Base-by-base conservation (phyloP, 176 grass and related monocot species). In the Musa acuminata region DNA sequence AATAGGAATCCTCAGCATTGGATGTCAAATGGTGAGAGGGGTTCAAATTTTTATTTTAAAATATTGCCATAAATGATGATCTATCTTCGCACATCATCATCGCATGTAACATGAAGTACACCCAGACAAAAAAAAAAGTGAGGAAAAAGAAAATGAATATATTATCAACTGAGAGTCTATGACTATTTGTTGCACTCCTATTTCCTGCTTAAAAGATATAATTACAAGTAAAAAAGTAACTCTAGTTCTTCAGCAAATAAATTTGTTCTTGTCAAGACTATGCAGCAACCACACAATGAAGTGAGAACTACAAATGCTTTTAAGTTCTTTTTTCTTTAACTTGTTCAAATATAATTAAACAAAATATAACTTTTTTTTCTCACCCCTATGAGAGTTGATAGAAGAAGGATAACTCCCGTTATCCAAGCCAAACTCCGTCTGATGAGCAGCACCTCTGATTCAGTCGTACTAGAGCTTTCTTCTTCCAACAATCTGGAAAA, bases 371-470 rank as follows among this genome's bases (percentile, higher is more conserved):
- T 55, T 13, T 64, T 48, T 65, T 58, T 72, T 52, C 88, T 93
- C 74, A 99, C 95, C 95, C 95, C 95, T 8, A 99, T 85, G 74
- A 99, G 50, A 76, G 88, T 94, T 49, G 90, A 94, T 69, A 99
- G 72, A 55, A 99, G 78, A 74, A 99, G 76, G 74, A 99, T 99
- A 83, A 99, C 74, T 67, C 88, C 88, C n/a, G 88, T 99, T 84
- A 89, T 99, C 90, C 90, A 99, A 53, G 95, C 95, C 78, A 99
- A 88, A 82, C 72, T 94, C 59, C 67, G 80, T 55, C 90, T 88
- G 25, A 89, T 90, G 48, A 99, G 78, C 53, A 70, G 25, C 29
- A 86, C 20, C 72, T 84, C 79, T 20, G 82, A 23, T 52, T 21
- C 67, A 75, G 22, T 83, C 19, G 25, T 75, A 73, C 74, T 80